Evolutionary conservation across 495 filamentous ascomycete genomes (phyloP), one percentile per base, ranked within the genome.

Genomic region (Aspergillus leporis): DNA sequence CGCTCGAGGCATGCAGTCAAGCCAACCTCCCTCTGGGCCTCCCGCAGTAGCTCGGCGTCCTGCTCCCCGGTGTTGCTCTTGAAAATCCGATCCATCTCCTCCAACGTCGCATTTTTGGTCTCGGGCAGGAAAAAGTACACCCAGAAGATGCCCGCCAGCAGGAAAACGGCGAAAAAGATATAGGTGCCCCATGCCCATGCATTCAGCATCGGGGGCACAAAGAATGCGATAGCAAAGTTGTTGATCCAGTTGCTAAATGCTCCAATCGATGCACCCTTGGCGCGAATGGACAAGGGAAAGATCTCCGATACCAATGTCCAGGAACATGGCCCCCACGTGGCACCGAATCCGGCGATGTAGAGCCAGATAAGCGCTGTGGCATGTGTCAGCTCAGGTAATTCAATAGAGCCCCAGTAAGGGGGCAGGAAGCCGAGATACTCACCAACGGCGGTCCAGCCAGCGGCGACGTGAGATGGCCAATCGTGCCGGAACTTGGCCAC

Each of bases 41-140:
- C 64, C 5, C 65, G 64, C 21, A 71, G 63, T 19, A 71, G 49
- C 36, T 67, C 67, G 9, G 70, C 66, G 59, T 79, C 76, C 23
- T 64, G 62, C 43, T 70, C 68, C 3, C 72, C 74, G 36, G 70
- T 72, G 9, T 71, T 65, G 47, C 73, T 77, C 5, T 59, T 64
- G 59, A 81, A 81, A 0, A 81, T 75, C 2, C 73, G 73, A 61
- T 78, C 75, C 65, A 90, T 80, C 68, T 90, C 88, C 70, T 91
- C 88, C 16, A 90, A 79, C 2, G 81, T 83, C 66, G 89, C 86
- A 34, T 82, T 78, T 58, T 82, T 85, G 4, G 87, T 90, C 62
- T 83, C 79, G 16, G 77, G 77, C 8, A 81, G 66, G 62, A 78
- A 78, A 64, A 77, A 70, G 58, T 69, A 81, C n/a, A 79, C 72